These are phyloP conservation scores for Cubamyces sp. DNA, from an alignment of 768 basidiomycete species.

Conservation along the genomic window DNA sequence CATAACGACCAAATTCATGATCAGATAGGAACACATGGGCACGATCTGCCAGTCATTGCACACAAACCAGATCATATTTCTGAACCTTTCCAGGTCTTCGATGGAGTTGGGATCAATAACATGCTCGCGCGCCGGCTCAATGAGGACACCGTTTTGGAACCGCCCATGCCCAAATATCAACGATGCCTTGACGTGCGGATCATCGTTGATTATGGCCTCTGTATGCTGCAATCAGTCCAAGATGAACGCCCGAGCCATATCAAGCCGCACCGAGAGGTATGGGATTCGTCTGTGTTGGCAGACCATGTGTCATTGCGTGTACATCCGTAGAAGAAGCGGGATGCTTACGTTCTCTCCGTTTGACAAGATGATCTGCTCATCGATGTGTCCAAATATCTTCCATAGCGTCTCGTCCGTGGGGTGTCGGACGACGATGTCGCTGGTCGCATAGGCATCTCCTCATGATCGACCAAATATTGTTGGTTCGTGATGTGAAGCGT, in stretches of 20 bases:
- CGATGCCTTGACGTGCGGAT: conserved; percentile 31
- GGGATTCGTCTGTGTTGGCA: conserved; percentile 40
- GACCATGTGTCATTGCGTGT: too few species aligned
- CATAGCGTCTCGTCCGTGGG: conserved; percentile 42
- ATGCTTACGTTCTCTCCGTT: conserved; percentile 43
- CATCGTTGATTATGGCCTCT: conserved; percentile 38
- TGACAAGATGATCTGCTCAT: conserved; percentile 50
- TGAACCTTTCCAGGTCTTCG: conserved; percentile 1
- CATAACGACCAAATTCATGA: neutral
- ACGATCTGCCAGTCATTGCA: neutral
- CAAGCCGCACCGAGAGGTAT: conserved; percentile 37
- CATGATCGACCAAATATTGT: conserved; percentile 42
- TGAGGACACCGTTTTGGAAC: conserved; percentile 16
- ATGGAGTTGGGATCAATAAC: neutral
- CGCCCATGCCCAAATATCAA: conserved; percentile 17
- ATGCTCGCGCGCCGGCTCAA: conserved; percentile 10
- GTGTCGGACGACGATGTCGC: conserved; percentile 46
- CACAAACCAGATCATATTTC: conserved; percentile 7
- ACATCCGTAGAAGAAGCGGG: neutral
- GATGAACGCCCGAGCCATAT: neutral
- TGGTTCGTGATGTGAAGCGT: conserved; percentile 34
- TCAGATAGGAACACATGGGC: neutral
- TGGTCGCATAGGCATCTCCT: conserved; percentile 41
- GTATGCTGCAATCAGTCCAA: neutral
- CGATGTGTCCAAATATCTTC: conserved; percentile 45